Conservation (phyloP, 1,284 basidiomycete genomes). For the Marasmius tenuissimus region DNA sequence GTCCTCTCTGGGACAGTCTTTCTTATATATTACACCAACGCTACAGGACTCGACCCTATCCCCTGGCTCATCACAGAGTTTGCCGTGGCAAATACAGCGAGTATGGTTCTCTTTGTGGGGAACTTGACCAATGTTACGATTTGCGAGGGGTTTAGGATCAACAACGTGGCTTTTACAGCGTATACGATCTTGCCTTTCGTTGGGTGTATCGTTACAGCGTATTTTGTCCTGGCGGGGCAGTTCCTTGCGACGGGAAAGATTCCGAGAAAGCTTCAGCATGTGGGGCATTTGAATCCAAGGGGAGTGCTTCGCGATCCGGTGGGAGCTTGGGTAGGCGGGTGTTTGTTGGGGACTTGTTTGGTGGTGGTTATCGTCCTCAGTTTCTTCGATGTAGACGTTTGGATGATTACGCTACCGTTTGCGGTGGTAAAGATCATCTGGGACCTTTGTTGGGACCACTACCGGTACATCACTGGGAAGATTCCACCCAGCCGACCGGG, state of each 20-base stretch:
- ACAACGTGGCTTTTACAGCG: conserved; percentile 67
- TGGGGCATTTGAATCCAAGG: conserved; percentile 40
- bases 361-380: conserved; percentile 54
- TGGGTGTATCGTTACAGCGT: conserved; percentile 56
- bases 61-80: conserved; percentile 59
- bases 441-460: conserved; percentile 64
- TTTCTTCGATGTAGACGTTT: conserved; percentile 67
- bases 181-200: conserved; percentile 73
- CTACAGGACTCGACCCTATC: conserved; percentile 50
- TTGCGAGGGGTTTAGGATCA: conserved; percentile 61
- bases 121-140: conserved; percentile 76
- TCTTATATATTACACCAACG: conserved; percentile 82
- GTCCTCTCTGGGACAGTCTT: conserved; percentile 89
- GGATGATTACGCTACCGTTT: conserved; percentile 88
- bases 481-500: conserved; percentile 13
- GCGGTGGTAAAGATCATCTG: conserved; percentile 72
- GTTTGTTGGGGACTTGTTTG: conserved; percentile 49
- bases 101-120: conserved; percentile 66
- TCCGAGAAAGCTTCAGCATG: conserved; percentile 42
- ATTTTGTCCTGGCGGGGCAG: conserved; percentile 51
- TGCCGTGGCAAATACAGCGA: conserved; percentile 79
- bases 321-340: conserved; percentile 51
- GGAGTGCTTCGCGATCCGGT: conserved; percentile 49
- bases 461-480: conserved; percentile 33
- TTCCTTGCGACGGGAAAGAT: conserved; percentile 55